Percentiles rank a stretch among this genome's conserved stretches.
Conservation (phyloP, 2,329 filamentous ascomycete species). For the Colletotrichum sansevieriae region DNA sequence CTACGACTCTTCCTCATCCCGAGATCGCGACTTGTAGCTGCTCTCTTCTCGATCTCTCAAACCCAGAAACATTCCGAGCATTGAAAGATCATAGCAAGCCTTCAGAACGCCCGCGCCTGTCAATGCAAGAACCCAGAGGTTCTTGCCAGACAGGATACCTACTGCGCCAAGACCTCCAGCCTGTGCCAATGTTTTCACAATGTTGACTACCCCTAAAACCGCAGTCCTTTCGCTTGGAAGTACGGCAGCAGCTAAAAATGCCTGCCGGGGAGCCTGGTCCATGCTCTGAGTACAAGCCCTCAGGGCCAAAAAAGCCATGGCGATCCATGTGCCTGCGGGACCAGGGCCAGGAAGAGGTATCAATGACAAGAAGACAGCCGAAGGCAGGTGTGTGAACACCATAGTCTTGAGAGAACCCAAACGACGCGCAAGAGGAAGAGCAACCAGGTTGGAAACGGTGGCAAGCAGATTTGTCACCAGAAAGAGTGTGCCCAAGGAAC, state of each 20-base stretch:
- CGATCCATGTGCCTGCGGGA: constrained; percentile 59
- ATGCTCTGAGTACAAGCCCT: constrained; percentile 75
- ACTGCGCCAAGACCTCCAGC: constrained; percentile 74
- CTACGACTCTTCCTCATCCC: constrained; percentile 31
- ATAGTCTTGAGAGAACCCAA: constrained; percentile 79
- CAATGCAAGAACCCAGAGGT: constrained; percentile 73
- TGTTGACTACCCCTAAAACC: constrained; percentile 78
- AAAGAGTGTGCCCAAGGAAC: constrained; percentile 66
- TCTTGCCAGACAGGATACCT: constrained; percentile 69
- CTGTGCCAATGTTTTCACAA: constrained; percentile 75
- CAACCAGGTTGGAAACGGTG: constrained; percentile 64
- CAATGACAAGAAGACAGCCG: constrained; percentile 73
- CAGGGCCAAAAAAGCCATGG: constrained; percentile 71
- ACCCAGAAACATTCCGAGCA: constrained; percentile 63
- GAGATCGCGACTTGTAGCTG: constrained; percentile 35
- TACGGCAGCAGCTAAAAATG: constrained; percentile 76
- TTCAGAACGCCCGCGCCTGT: constrained; percentile 74
- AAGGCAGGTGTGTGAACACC: constrained; percentile 81
- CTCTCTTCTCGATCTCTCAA: constrained; percentile 47
- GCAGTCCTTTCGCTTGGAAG: constrained; percentile 76
- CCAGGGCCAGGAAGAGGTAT: constrained; percentile 65
- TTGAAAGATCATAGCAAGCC: constrained; percentile 69
- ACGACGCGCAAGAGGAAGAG: constrained; percentile 66
- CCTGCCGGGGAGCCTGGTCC: constrained; percentile 78
- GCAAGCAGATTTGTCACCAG: constrained; percentile 66